A percentile compares a stretch with the other conserved stretches of the same genome.
These are phyloP conservation scores for Maudiozyma pseudohumilis DNA, from an alignment of 805 yeast genomes.

Conservation along the genomic window DNA sequence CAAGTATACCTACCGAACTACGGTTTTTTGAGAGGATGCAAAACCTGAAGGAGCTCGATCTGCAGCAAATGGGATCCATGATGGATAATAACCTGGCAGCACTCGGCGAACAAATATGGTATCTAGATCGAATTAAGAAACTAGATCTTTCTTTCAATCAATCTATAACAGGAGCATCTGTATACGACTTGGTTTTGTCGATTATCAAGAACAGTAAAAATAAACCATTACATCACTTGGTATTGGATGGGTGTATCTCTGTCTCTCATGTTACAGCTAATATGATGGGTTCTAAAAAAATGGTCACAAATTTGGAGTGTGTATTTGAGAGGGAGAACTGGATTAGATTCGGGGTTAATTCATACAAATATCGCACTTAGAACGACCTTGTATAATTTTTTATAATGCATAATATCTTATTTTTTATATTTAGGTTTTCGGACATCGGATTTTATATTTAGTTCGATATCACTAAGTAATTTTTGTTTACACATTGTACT, in stretches of 20 bases:
- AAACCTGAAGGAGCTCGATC: constrained; percentile 14
- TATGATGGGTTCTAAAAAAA: constrained; percentile 13
- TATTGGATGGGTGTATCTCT: constrained; percentile 22
- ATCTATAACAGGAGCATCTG: constrained; percentile 23
- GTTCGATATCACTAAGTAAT: too few relatives aligned
- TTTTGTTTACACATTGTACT: too few relatives aligned
- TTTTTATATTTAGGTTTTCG: too few relatives aligned
- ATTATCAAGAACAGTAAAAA: constrained; percentile 9
- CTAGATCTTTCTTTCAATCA: constrained; percentile 26
- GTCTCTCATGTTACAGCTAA: constrained; percentile 23
- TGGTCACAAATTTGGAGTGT: constrained; percentile 21
- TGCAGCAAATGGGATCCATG: constrained; percentile 22
- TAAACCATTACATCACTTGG: constrained; percentile 14
- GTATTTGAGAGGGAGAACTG: constrained; percentile 23
- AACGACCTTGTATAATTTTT: too few relatives aligned
- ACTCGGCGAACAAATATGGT: constrained; percentile 9
- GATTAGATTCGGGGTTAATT: constrained; percentile 24
- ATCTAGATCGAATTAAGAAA: constrained; percentile 10
- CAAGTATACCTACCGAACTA: constrained; percentile 9
- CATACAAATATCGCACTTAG: constrained; percentile 14
- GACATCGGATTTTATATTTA: too few relatives aligned
- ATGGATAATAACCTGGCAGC: constrained; percentile 13
- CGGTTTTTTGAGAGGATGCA: constrained; percentile 9
- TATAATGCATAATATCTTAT: too few relatives aligned
- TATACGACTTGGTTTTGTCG: constrained; percentile 20